These are phyloP conservation scores for Conringia planisiliqua DNA, from an alignment of 345 rosid genomes.

Conservation along the genomic window DNA sequence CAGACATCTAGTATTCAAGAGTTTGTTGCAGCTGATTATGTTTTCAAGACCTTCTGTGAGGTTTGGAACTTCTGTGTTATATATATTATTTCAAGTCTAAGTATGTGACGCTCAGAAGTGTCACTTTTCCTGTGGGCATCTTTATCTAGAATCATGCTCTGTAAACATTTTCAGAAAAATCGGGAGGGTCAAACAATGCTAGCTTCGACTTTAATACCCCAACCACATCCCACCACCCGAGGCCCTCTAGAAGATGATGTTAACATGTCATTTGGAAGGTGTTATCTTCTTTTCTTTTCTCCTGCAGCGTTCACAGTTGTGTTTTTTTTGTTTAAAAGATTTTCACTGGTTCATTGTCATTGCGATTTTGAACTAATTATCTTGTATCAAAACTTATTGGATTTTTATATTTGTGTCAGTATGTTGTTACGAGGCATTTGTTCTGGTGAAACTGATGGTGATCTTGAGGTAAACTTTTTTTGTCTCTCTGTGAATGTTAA, in stretches of 20 bases:
- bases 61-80: slow-evolving; percentile 39
- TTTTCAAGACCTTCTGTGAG: slow-evolving; percentile 91
- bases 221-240: slow-evolving; percentile 52
- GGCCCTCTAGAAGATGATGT: slow-evolving; percentile 82
- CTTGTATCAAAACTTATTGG: background rate
- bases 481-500: background rate
- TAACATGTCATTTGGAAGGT: slow-evolving; percentile 99
- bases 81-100: background rate
- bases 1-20: slow-evolving; percentile 84
- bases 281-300: slow-evolving; percentile 14
- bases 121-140: slow-evolving; percentile 15
- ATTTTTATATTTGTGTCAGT: slow-evolving; percentile 43
- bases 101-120: background rate
- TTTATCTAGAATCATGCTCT: slow-evolving; percentile 17
- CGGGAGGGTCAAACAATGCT: slow-evolving; percentile 86
- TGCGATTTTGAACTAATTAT: background rate
- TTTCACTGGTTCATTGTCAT: slow-evolving; percentile 1
- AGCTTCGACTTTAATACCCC: slow-evolving; percentile 92
- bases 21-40: slow-evolving; percentile 85
- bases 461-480: slow-evolving; percentile 73
- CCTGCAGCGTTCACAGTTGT: background rate
- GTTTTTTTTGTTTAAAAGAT: background rate
- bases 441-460: slow-evolving; percentile 78
- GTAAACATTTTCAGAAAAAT: slow-evolving; percentile 51
- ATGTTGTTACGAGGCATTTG: slow-evolving; percentile 88